Evolutionary conservation across 1,284 basidiomycete species (phyloP).

Genomic region (Cutaneotrichosporon sp.): DNA sequence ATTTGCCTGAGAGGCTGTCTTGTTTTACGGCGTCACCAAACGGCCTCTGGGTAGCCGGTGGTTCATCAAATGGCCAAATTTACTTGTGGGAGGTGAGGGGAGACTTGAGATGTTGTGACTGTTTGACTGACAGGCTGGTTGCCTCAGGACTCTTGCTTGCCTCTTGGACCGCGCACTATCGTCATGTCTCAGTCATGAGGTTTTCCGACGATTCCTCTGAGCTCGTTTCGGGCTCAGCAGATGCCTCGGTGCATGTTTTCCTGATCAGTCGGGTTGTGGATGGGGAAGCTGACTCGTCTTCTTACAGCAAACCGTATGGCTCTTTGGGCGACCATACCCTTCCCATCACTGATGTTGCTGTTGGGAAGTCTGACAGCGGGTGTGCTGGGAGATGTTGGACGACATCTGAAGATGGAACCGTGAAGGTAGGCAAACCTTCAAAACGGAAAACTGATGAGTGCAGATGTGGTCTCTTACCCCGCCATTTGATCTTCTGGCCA

Average conservation of each 20-base stretch:
- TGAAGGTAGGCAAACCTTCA: slow-evolving; percentile 59
- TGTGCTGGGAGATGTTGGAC: slow-evolving; percentile 55
- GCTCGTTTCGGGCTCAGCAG: slow-evolving; percentile 80
- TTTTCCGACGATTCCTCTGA: slow-evolving; percentile 77
- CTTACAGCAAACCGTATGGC: slow-evolving; percentile 59
- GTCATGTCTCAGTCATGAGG: slow-evolving; percentile 70
- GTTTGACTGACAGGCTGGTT: slow-evolving; percentile 54
- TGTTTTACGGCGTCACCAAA: slow-evolving; percentile 69
- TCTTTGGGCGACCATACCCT: slow-evolving; percentile 86
- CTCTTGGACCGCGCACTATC: slow-evolving; percentile 93
- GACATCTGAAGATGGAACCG: slow-evolving; percentile 80
- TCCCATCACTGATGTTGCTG: slow-evolving; percentile 72
- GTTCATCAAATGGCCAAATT: slow-evolving; percentile 78
- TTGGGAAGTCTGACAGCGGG: slow-evolving; percentile 54
- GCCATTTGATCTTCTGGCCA: slow-evolving; percentile 65
- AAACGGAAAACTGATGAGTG: slow-evolving; percentile 29
- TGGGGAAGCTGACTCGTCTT: slow-evolving; percentile 7
- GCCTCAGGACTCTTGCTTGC: slow-evolving; percentile 82
- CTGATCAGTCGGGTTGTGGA: slow-evolving; percentile 57
- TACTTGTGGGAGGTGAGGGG: slow-evolving; percentile 93
- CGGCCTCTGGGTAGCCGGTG: slow-evolving; percentile 76
- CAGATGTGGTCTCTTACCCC: slow-evolving; percentile 76
- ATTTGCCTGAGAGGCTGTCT: slow-evolving; percentile 80
- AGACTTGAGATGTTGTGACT: slow-evolving; percentile 16
- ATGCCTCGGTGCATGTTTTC: slow-evolving; percentile 84